Percentiles rank a stretch among this genome's conserved stretches.
Conservation (phyloP, 2,329 filamentous ascomycete species). For the Huntiella decipiens region DNA sequence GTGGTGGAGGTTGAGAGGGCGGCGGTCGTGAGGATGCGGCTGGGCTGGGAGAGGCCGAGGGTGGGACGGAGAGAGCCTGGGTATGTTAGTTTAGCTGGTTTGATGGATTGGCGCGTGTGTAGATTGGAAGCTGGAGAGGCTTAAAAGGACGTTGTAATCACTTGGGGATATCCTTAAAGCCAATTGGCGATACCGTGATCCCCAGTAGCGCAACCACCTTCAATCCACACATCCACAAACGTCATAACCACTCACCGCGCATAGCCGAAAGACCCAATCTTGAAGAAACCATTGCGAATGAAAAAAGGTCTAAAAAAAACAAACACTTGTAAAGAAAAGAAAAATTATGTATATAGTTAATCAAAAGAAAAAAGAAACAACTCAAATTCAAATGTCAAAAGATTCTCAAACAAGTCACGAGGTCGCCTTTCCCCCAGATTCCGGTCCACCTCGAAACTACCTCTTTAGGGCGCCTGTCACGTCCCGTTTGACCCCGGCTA, state of each 20-base stretch:
- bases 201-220: not conserved
- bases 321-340: not conserved
- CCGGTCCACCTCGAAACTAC: too few species aligned
- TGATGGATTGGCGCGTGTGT: not conserved
- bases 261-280: constrained; percentile 39
- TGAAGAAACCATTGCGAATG: constrained; percentile 33
- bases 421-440: too few species aligned
- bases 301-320: not conserved
- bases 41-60: constrained; percentile 16
- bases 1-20: constrained; percentile 25
- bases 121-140: not conserved
- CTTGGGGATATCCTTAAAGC: not conserved
- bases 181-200: not conserved
- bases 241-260: constrained; percentile 25
- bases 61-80: constrained; percentile 10
- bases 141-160: not conserved
- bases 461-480: too few species aligned
- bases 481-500: too few species aligned
- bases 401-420: too few species aligned
- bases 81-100: not conserved
- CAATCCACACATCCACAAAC: not conserved
- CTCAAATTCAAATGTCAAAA: not conserved
- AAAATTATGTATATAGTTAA: not conserved
- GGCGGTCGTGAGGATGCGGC: constrained; percentile 25
- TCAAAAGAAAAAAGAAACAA: not conserved